These are phyloP conservation scores for Neckera pumila DNA, from an alignment of 225 moss, liverwort and hornwort species.

Conservation along the genomic window DNA sequence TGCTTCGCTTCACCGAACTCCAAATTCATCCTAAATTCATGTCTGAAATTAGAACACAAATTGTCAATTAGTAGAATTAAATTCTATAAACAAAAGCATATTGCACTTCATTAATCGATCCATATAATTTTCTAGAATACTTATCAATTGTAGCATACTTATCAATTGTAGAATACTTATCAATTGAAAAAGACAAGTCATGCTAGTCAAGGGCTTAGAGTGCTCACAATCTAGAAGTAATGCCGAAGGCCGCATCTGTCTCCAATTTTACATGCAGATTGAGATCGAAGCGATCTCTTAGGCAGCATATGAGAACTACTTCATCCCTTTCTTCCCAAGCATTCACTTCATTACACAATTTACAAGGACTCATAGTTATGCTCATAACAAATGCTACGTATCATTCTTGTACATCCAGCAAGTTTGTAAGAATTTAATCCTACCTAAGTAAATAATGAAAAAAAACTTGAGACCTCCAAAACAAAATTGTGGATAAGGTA, in stretches of 20 bases:
- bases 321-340: slow-evolving; percentile 28
- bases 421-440: not conserved
- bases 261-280: not conserved
- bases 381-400: not conserved
- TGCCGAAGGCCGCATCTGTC: not conserved
- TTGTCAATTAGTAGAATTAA: not conserved
- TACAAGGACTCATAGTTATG: not conserved
- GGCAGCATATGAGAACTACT: slow-evolving; percentile 36
- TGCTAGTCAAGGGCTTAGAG: fast-evolving
- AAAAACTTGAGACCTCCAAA: not conserved
- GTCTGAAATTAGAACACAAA: not conserved
- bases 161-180: not conserved
- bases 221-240: not conserved
- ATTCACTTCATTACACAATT: not conserved
- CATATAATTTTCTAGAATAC: not conserved
- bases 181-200: not conserved
- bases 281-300: not conserved
- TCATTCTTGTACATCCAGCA: fast-evolving
- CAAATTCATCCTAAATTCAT: not conserved
- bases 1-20: not conserved
- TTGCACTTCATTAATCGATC: not conserved
- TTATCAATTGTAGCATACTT: not conserved
- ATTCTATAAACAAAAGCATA: not conserved
- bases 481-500: not conserved
- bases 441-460: not conserved